A percentile compares a stretch with the other conserved stretches of the same genome.
These are phyloP conservation scores for Pythium myriotylum DNA, from an alignment of 352 stramenopile genomes.

Conservation along the genomic window DNA sequence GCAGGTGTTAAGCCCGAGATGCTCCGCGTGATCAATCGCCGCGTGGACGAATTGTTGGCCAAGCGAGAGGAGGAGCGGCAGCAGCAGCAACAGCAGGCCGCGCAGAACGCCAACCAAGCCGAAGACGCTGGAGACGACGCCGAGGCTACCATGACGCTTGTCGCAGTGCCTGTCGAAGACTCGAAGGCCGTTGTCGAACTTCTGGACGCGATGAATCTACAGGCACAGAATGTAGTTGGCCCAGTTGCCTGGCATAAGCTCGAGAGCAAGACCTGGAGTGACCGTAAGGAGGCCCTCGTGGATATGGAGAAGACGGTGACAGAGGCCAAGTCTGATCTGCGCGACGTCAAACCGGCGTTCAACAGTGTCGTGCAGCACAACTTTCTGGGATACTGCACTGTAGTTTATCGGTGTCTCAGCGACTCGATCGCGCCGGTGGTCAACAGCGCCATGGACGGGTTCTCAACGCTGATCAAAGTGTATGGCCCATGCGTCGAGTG, in stretches of 20 bases:
- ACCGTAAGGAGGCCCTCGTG: slow-evolving; percentile 79
- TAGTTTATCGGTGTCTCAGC: slow-evolving; percentile 58
- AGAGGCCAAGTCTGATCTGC: slow-evolving; percentile 71
- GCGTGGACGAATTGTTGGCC: slow-evolving; percentile 67
- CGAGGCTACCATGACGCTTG: slow-evolving; percentile 32
- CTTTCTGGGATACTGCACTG: slow-evolving; percentile 64
- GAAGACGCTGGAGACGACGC: slow-evolving; percentile 40
- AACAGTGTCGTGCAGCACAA: slow-evolving; percentile 61
- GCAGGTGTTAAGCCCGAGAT: slow-evolving; percentile 71
- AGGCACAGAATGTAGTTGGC: slow-evolving; percentile 53
- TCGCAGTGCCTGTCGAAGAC: slow-evolving; percentile 57
- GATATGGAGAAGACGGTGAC: slow-evolving; percentile 72
- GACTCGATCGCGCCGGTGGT: slow-evolving; percentile 79
- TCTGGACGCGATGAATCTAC: slow-evolving; percentile 40
- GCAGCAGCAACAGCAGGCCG: slow-evolving; percentile 23
- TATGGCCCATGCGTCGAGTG: slow-evolving; percentile 78
- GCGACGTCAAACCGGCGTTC: slow-evolving; percentile 64
- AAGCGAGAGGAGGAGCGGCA: slow-evolving; percentile 40
- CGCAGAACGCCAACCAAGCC: slow-evolving; percentile 44
- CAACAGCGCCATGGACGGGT: slow-evolving; percentile 70
- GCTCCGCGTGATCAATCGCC: slow-evolving; percentile 70
- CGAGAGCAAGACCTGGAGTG: slow-evolving; percentile 83
- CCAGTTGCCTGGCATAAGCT: slow-evolving; percentile 78
- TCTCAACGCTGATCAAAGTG: slow-evolving; percentile 71
- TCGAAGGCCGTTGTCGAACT: slow-evolving; percentile 41